Base-by-base conservation (phyloP, 2,329 filamentous ascomycete genomes). In the Rutstroemia sp. region DNA sequence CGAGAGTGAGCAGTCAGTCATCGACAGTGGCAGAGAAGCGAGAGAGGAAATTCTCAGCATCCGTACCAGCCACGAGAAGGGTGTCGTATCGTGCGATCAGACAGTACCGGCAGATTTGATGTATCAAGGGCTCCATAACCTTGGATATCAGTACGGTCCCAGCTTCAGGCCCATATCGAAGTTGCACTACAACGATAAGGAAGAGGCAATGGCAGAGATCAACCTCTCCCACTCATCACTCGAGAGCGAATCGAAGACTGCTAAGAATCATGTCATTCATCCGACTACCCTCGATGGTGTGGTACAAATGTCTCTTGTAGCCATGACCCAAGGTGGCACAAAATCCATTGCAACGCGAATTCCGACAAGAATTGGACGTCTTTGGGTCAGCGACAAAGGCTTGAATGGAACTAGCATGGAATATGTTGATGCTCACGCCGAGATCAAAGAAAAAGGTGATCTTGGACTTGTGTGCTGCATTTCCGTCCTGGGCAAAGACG, bases 271-370 rank as follows among this genome's bases (percentile, higher is more conserved):
- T 59, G 56, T 81, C 5, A 73, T 83, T 19, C 81, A 84, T 59
- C 80, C 81, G 0, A 74, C 77, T 4, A 82, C 79, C 0, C 69
- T 83, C 16, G 80, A 83, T 61, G 69, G 76, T 2, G 75, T 82
- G 7, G 46, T 56, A 30, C 60, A 60, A 25, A 47, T 47, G 44
- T 44, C 40, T 17, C 40, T 44, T 19, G 40, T 44, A 19, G 40
- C 40, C n/a, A 44, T 44, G 40, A 48, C 45, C 5, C 23, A 48
- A 34, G 45, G 45, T 14, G 45, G 45, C 6, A 44, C 40, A 44
- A 44, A 44, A 9, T 44, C 40, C 4, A 44, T 44, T 44, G 40
- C 40, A 17, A 50, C 48, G 8, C 34, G 34, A n/a, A 50, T 50
- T 5, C 48, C 48, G n/a, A 50, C 48, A 9, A 10, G 34, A 5